Base-by-base conservation (phyloP, 768 basidiomycete genomes). In the Suillus weaverae region DNA sequence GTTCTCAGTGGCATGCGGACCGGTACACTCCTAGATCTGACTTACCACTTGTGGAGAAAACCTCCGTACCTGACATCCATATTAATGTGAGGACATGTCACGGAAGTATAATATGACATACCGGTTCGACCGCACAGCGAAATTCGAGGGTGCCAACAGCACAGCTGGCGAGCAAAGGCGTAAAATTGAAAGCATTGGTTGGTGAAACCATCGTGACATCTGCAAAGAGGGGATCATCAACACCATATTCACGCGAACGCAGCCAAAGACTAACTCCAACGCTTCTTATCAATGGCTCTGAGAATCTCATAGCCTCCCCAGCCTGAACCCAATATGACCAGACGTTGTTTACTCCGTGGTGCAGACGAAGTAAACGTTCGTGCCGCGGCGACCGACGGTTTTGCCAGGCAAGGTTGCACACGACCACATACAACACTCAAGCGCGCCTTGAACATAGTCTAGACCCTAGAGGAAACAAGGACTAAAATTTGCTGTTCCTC, bases 111-210 rank as follows among this genome's bases (percentile, higher is more conserved):
- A 54, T 48, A 51, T 56, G 32, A 77, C 89, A 69, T 59, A 93
- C 92, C 1, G 92, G 86, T 75, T 95, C 94, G 39, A 94, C 80
- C 0, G 91, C 89, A 70, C 89, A 88, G 32, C 92, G 80, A 71
- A 89, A 93, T 68, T 94, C 92, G 55, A 96, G 79, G 7, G 94
- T 94, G 3, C 94, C 94, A 32, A 94, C 91, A 4, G 91, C 85
- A 64, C 89, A 81, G 48, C 80, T 74, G 0, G 85, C 84, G 6
- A 87, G 73, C 20, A 86, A 70, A 2, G 85, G 84, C 43, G 80
- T 77, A 38, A 76, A 81, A 53, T 79, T 79, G 72, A 79, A 79
- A 43, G 77, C 70, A 22, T 79, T 77, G 41, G 80, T 88, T 0
- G 91, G 89, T 6, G 89, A 89, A 32, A 92, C 64, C 18, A 91